phyloP scores from a whole-genome alignment of 345 rosid genomes.

The Firmiana major region DNA sequence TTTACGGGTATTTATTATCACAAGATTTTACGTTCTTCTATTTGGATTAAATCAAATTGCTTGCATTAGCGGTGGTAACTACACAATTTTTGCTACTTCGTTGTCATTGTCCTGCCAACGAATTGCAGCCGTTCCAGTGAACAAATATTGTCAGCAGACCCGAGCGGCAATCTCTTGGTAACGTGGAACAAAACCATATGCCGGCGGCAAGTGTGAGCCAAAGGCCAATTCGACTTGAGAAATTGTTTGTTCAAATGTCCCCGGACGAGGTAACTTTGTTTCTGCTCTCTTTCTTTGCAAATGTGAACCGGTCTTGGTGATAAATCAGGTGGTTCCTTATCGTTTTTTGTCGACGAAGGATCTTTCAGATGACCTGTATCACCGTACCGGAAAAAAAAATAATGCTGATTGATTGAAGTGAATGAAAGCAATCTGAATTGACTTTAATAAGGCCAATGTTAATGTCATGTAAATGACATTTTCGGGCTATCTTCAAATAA shows the following conservation, averaged over 20 bases:
- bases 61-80: slow-evolving; percentile 45
- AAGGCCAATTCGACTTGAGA: slow-evolving; percentile 40
- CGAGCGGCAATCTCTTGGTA: slow-evolving; percentile 34
- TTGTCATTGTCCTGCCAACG: slow-evolving; percentile 37
- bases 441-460: background rate
- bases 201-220: slow-evolving; percentile 54
- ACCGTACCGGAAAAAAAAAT: background rate
- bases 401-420: background rate
- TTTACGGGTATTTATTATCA: slow-evolving; percentile 39
- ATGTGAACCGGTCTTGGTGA: background rate
- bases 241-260: slow-evolving; percentile 37
- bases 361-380: background rate
- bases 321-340: background rate
- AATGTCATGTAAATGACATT: background rate
- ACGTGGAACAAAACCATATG: slow-evolving; percentile 49
- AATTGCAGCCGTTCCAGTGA: slow-evolving; percentile 32
- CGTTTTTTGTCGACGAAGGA: background rate
- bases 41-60: slow-evolving; percentile 50
- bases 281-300: background rate
- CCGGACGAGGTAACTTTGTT: slow-evolving; percentile 36
- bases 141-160: slow-evolving; percentile 39
- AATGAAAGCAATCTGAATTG: background rate
- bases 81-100: slow-evolving; percentile 62
- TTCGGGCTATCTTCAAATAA: background rate
- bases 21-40: slow-evolving; percentile 50